These are phyloP conservation scores for Picea sitchensis DNA, from an alignment of 75 land plant genomes.

Conservation along the genomic window DNA sequence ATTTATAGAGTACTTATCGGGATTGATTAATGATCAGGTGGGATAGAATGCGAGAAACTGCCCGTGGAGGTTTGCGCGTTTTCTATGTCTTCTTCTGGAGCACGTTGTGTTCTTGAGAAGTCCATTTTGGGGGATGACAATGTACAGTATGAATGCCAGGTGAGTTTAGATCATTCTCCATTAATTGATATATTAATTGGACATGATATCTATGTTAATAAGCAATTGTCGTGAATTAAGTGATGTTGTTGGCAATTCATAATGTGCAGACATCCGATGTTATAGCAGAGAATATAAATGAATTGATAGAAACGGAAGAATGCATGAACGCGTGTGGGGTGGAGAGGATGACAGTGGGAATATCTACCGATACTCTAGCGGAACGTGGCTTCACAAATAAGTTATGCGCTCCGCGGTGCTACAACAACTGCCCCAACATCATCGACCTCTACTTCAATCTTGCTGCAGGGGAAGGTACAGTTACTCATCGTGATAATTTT, in stretches of 20 bases:
- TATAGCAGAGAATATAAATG: constrained; percentile 15
- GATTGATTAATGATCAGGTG: background rate
- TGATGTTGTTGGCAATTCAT: too few relatives aligned
- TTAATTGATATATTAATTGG: too few relatives aligned
- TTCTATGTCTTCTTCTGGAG: constrained; percentile 45
- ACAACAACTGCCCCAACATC: constrained; percentile 54
- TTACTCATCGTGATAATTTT: too few relatives aligned
- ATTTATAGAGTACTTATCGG: too few relatives aligned
- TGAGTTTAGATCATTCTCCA: too few relatives aligned
- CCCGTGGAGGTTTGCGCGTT: constrained; percentile 48
- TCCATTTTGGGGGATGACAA: constrained; percentile 6
- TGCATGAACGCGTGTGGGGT: constrained; percentile 50
- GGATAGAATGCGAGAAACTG: constrained; percentile 34
- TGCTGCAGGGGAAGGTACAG: constrained; percentile 37
- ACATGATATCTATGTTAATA: too few relatives aligned
- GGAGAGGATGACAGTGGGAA: constrained; percentile 37
- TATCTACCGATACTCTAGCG: constrained; percentile 46
- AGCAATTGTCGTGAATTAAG: too few relatives aligned
- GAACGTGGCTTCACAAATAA: constrained; percentile 28
- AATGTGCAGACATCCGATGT: constrained; percentile 15
- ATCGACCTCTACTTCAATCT: constrained; percentile 56
- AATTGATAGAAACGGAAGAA: constrained; percentile 44
- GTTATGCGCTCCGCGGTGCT: constrained; percentile 45
- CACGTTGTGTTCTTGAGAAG: constrained; percentile 54
- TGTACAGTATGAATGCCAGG: constrained; percentile 38